Conservation (phyloP, 257 asterid genomes). For the Verbascum thapsus region DNA sequence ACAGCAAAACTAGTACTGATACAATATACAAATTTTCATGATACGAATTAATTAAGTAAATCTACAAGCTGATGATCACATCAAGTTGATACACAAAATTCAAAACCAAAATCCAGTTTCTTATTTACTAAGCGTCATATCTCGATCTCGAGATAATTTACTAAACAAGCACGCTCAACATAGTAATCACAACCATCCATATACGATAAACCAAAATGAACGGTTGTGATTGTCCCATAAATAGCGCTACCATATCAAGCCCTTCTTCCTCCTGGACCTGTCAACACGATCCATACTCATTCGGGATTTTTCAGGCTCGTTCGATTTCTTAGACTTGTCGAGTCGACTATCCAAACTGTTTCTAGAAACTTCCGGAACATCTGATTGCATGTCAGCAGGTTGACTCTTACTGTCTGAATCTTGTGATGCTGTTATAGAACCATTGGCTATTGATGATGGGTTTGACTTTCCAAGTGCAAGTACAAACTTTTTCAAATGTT, state of each 20-base stretch:
- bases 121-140: slow-evolving; percentile 36
- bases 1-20: background rate
- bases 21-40: slow-evolving; percentile 29
- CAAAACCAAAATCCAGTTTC: slow-evolving; percentile 32
- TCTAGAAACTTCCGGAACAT: slow-evolving; percentile 77
- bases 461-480: slow-evolving; percentile 71
- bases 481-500: slow-evolving; percentile 78
- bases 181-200: too few species aligned
- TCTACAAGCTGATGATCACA: slow-evolving; percentile 37
- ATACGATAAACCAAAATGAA: too few species aligned
- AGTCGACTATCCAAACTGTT: slow-evolving; percentile 94
- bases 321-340: slow-evolving; percentile 83
- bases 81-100: slow-evolving; percentile 42
- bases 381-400: slow-evolving; percentile 56
- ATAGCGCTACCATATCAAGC: slow-evolving; percentile 63
- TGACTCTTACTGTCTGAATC: slow-evolving; percentile 45
- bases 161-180: slow-evolving; percentile 35
- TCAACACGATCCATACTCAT: slow-evolving; percentile 96
- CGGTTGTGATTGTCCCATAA: too few species aligned
- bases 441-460: slow-evolving; percentile 45
- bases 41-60: slow-evolving; percentile 24
- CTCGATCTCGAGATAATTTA: slow-evolving; percentile 35
- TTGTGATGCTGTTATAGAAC: slow-evolving; percentile 43
- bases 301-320: slow-evolving; percentile 79
- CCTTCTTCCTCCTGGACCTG: slow-evolving; percentile 77